Evolutionary conservation across 2,329 filamentous ascomycete species (phyloP), one percentile per base, ranked within the genome.

Genomic region (Myriosclerotinia scirpicola): DNA sequence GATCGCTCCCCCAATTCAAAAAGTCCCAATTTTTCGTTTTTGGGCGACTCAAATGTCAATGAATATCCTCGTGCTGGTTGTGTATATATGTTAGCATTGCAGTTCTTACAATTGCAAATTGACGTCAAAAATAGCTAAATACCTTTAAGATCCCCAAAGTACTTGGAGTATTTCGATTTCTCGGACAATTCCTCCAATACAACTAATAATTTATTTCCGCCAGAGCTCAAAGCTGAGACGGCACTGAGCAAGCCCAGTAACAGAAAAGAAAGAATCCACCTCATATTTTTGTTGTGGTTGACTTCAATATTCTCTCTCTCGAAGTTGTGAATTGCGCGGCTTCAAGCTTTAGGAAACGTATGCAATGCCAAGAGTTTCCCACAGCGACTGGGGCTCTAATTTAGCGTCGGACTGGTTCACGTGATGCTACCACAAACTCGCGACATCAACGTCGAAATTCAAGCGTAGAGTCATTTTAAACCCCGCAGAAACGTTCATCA

Each of bases 1-100:
- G 86, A 87, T 78, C 90, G 88, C 81, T 95, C 92, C 76, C 94
- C 95, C 70, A 95, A 87, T 76, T 87, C 84, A 82, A 97, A 96
- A 71, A 99, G 84, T 62, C 86, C 84, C 74, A 98, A 81, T 61
- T 84, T 82, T 64, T 92, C 87, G 77, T 87, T 90, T 81, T 95
- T 95, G 69, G 92, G 91, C 9, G 92, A 93, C 78, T 93, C 87
- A 77, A 93, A 93, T 48, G 85, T 85, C 72, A 97, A 83, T 68
- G 89, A 82, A 79, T 91, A 98, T 71, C 93, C 94, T 77, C 95
- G 88, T 73, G 82, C 95, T 98, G 61, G 40, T 68, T 53, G 67
- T 34, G 36, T n/a, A 53, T 38, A 40, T 15, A 20, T 3, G 30
- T 73, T 22, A 73, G 68, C 46, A 67, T 42, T 50, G 50, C 38